Base-by-base conservation (phyloP, 345 rosid species). In the Euphorbia peplus region DNA sequence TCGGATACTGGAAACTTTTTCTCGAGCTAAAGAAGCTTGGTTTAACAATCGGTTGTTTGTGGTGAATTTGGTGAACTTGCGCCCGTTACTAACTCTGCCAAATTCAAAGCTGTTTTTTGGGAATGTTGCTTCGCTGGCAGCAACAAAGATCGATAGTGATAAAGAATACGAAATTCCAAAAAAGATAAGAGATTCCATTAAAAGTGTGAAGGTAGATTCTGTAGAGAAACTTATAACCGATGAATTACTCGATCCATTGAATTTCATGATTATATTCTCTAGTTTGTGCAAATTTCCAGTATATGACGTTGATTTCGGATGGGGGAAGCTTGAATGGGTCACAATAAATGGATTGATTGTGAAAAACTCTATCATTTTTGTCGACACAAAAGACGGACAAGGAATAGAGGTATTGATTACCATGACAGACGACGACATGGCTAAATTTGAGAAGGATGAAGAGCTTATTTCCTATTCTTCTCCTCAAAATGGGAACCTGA, bases 231-330 rank as follows among this genome's bases (percentile, higher is more conserved):
- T 44, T 44, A 16, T 12, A 10, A 44, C 1, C 2, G 50, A 4
- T 8, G 50, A 44, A 18, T 44, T 44, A 10, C 12, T 1, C 2
- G 50, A 4, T 8, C 18, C 12, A 18, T 44, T 44, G 50, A 3
- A 11, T 12, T 44, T 44, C 18, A 1, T 1, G 2, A 44, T 44
- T 44, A 10, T 7, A 44, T 12, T 44, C 12, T 12, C 15, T 44
- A 44, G 50, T 44, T 6, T 44, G 16, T 44, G 50, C 18, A 15
- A 15, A 12, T 44, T 44, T 12, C 50, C 50, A 18, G 9, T 52
- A 2, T 42, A 62, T 16, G 51, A 42, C 1, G 47, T 10, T 14
- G 66, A 62, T 62, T 62, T 62, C 19, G 66, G 66, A 62, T 62
- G 66, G 66, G 52, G 52, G 22, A 62, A 62, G 13, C 32, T 52